Base-by-base conservation (phyloP, 1,284 basidiomycete genomes). In the Pascua sp. region DNA sequence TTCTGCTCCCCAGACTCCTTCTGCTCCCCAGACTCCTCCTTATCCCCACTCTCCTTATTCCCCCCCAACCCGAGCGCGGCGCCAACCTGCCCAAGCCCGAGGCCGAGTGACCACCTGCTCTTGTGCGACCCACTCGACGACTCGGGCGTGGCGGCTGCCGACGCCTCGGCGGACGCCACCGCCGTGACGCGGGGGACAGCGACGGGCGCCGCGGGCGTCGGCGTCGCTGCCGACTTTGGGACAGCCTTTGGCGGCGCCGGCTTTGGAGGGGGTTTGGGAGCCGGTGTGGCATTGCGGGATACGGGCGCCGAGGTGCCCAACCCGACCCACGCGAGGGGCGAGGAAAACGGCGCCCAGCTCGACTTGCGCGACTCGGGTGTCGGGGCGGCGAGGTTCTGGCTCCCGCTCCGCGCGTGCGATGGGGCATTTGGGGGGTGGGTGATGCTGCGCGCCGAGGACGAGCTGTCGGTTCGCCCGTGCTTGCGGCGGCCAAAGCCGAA, bases 401-500 rank as follows among this genome's bases (percentile, higher is more conserved):
- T 68, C 4, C 63, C 47, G 47, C 66, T 69, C 4, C 67, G 47
- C 32, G 42, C 36, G 24, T 58, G 61, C 15, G 40, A 49, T n/a
- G 24, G 24, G 3, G 24, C 7, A 32, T 18, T 47, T 11, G 13
- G 36, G n/a, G 24, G 8, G 15, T 42, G 10, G 12, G n/a, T 5
- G 24, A 10, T n/a, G 39, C 36, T 51, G 37, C 50, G 40, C 17
- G 16, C 48, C 39, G 42, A 32, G 4, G 24, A 32, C 4, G 24
- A 3, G 24, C 24, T 32, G 3, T 32, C 38, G 46, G 39, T 42
- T 45, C 43, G 37, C 49, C 13, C 40, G 36, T 47, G 39, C 18
- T 47, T 42, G 53, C 61, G 38, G 53, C 55, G 47, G 4, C 62
- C 52, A 39, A 67, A 49, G 11, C 66, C 64, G n/a, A 67, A 57